phyloP scores from a whole-genome alignment of 495 filamentous ascomycete species.

The Xylaria telfairii region DNA sequence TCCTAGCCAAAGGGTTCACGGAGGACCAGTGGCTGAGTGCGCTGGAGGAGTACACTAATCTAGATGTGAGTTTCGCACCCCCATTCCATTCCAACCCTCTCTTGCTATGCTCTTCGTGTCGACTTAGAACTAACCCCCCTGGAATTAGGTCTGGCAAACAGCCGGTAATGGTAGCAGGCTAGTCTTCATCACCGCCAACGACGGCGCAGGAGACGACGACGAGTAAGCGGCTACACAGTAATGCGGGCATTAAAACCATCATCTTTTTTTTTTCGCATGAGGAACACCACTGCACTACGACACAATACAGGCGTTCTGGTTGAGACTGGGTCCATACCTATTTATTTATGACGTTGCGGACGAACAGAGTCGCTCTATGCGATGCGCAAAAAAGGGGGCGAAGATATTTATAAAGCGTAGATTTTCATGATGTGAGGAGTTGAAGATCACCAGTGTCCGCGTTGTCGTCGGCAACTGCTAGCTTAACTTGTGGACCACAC shows the following conservation, averaged over 20 bases:
- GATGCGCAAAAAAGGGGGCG: background rate
- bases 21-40: conserved; percentile 86
- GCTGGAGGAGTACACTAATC: conserved; percentile 84
- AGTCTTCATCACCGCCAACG: conserved; percentile 68
- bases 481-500: background rate
- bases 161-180: conserved; percentile 82
- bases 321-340: background rate
- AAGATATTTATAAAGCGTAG: background rate
- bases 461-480: background rate
- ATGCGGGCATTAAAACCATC: background rate
- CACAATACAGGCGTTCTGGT: conserved; percentile 6
- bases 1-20: conserved; percentile 96
- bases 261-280: background rate
- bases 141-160: conserved; percentile 88
- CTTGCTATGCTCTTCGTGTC: background rate
- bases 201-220: conserved; percentile 40
- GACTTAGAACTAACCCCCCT: conserved; percentile 37
- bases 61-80: conserved; percentile 73
- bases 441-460: background rate
- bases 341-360: background rate
- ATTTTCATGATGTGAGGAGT: background rate
- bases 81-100: background rate
- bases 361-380: background rate
- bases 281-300: background rate
- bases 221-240: background rate